Conservation (phyloP, 192 early-diverging fungal species). For the Obelidium mucronatum region DNA sequence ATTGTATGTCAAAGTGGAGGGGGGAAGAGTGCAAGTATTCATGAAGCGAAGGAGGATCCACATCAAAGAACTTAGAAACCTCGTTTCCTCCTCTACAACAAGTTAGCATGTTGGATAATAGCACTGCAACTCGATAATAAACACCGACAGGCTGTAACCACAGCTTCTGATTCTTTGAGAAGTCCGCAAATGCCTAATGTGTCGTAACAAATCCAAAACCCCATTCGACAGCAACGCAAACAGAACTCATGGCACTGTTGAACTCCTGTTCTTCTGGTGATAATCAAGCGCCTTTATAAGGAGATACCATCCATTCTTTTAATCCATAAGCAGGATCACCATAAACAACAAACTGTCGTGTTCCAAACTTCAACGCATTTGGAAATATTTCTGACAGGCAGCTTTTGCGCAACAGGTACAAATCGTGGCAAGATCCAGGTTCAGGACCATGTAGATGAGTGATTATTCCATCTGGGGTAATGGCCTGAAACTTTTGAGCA, state of each 20-base stretch:
- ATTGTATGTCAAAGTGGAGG: no score
- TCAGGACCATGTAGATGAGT: not conserved
- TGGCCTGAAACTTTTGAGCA: not conserved
- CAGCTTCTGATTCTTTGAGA: constrained; percentile 27
- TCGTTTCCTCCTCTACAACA: constrained; percentile 20
- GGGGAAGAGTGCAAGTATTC: constrained; percentile 17
- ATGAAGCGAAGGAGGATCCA: not conserved
- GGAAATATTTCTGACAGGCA: constrained; percentile 13
- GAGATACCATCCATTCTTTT: no score
- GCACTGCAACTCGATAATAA: constrained; percentile 27
- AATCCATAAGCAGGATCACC: constrained; percentile 18
- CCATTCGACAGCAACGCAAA: constrained; percentile 35
- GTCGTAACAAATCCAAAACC: constrained; percentile 22
- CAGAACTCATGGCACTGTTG: constrained; percentile 28
- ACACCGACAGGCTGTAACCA: constrained; percentile 35
- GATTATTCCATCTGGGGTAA: not conserved
- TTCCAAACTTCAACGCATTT: not conserved
- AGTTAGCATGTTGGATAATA: not conserved
- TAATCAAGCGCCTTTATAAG: constrained; percentile 4
- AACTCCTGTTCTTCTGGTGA: constrained; percentile 29
- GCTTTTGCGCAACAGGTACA: constrained; percentile 17
- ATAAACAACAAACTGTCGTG: constrained; percentile 13
- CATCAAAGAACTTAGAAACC: not conserved
- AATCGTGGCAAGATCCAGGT: constrained; percentile 9
- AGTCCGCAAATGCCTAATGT: constrained; percentile 27